A percentile compares a stretch with the other conserved stretches of the same genome.
phyloP scores from a whole-genome alignment of 1,284 basidiomycete species.

The Sphagnurus paluster region DNA sequence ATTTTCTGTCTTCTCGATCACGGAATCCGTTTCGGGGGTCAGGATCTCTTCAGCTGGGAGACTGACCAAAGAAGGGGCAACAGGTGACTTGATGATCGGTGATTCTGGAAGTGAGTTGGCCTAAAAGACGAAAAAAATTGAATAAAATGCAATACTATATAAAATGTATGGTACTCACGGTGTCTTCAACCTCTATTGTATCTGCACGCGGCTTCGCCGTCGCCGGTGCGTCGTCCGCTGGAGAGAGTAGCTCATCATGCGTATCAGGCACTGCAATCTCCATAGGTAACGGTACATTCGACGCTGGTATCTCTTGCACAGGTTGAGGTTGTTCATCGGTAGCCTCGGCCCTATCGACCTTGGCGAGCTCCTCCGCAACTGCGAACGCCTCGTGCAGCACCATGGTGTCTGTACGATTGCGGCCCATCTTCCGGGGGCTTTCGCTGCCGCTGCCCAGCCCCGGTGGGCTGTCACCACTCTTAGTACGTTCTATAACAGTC shows the following conservation, averaged over 20 bases:
- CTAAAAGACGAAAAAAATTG: background rate
- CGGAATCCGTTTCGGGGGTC: no score
- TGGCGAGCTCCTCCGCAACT: conserved; percentile 25
- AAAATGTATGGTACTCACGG: background rate
- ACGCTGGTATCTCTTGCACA: background rate
- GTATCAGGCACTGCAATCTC: background rate
- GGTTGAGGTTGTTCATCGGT: background rate
- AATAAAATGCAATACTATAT: background rate
- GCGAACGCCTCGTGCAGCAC: conserved; percentile 56
- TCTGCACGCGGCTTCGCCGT: conserved; percentile 6
- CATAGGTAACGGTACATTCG: background rate
- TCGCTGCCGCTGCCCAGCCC: conserved; percentile 33
- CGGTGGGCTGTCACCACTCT: conserved; percentile 29
- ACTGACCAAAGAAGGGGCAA: background rate
- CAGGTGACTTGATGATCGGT: conserved; percentile 15
- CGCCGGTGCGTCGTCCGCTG: conserved; percentile 8
- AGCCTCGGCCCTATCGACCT: conserved; percentile 6
- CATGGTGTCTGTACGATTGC: conserved; percentile 77
- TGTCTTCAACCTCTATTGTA: conserved; percentile 4
- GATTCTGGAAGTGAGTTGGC: conserved; percentile 15
- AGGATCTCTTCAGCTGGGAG: background rate
- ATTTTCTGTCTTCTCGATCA: background rate
- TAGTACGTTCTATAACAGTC: conserved; percentile 17
- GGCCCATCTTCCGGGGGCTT: conserved; percentile 55
- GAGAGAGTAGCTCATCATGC: conserved; percentile 12